phyloP scores from a whole-genome alignment of 1,139 yeast species.

The Wickerhamomyces sp. region DNA sequence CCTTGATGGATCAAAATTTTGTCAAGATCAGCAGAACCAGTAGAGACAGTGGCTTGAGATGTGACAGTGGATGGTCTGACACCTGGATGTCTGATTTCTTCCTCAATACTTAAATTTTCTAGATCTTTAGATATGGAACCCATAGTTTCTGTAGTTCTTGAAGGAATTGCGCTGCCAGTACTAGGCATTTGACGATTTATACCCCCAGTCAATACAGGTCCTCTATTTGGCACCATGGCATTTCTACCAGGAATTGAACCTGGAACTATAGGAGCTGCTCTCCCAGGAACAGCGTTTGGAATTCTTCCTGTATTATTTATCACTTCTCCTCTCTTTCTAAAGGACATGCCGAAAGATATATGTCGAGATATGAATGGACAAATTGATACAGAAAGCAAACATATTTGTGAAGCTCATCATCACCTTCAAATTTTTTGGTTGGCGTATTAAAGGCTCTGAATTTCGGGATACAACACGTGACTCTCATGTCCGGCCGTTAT shows the following conservation, averaged over 20 bases:
- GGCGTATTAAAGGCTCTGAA: neutral
- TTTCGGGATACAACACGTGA: neutral
- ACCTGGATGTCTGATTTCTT: constrained; percentile 43
- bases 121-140: constrained; percentile 4
- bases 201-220: constrained; percentile 4
- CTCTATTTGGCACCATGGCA: constrained; percentile 24
- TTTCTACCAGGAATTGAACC: constrained; percentile 13
- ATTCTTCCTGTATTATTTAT: constrained; percentile 24
- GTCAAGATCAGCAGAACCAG: constrained; percentile 76
- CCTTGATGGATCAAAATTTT: constrained; percentile 77
- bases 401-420: too few relatives aligned
- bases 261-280: constrained; percentile 4
- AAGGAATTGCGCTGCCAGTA: constrained; percentile 14
- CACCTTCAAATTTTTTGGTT: neutral
- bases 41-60: constrained; percentile 70
- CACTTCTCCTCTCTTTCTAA: constrained; percentile 65
- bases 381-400: neutral
- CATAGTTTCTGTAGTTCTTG: constrained; percentile 11
- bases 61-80: constrained; percentile 73
- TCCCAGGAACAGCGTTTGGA: constrained; percentile 14
- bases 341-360: constrained; percentile 45
- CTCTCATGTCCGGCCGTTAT: neutral
- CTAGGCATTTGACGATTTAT: constrained; percentile 1
- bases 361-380: neutral
- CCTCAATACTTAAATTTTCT: constrained; percentile 12